These are phyloP conservation scores for Plasmodium gaboni DNA, from an alignment of 169 alveolate genomes.

Conservation along the genomic window DNA sequence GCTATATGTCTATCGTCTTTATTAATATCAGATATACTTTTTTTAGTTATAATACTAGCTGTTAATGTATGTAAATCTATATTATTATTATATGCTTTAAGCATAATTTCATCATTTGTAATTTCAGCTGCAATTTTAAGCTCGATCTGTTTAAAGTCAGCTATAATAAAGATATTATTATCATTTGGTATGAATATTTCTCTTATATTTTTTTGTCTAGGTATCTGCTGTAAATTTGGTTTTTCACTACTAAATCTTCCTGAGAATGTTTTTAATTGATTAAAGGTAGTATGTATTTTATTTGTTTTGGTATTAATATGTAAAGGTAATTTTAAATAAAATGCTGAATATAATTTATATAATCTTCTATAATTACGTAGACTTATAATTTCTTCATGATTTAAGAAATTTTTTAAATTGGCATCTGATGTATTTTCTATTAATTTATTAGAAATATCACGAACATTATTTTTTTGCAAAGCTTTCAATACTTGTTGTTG, in stretches of 20 bases:
- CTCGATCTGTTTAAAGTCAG: conserved; percentile 92
- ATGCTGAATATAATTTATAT: conserved; percentile 88
- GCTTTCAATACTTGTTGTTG: conserved; percentile 87
- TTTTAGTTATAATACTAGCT: conserved; percentile 84
- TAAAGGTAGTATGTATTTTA: conserved; percentile 88
- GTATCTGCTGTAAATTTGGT: conserved; percentile 92
- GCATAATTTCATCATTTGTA: conserved; percentile 88
- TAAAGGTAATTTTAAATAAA: conserved; percentile 87
- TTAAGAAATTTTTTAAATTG: conserved; percentile 83
- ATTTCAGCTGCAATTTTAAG: conserved; percentile 91
- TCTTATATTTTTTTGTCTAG: conserved; percentile 87
- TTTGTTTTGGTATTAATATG: conserved; percentile 84
- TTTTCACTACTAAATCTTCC: conserved; percentile 92
- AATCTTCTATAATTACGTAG: conserved; percentile 86
- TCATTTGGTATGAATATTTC: conserved; percentile 87
- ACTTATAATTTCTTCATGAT: conserved; percentile 86
- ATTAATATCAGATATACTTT: conserved; percentile 77
- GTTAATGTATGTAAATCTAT: conserved; percentile 85
- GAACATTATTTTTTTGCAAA: conserved; percentile 82
- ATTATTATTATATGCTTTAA: conserved; percentile 86
- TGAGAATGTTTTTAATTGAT: conserved; percentile 90
- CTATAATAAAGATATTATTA: conserved; percentile 85
- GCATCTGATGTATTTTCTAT: conserved; percentile 88
- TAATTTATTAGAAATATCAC: conserved; percentile 78
- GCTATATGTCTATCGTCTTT: conserved; percentile 92